Percentiles rank a stretch among this genome's conserved stretches.
Conservation (phyloP, 2,329 filamentous ascomycete species). For the Botrytis elliptica region DNA sequence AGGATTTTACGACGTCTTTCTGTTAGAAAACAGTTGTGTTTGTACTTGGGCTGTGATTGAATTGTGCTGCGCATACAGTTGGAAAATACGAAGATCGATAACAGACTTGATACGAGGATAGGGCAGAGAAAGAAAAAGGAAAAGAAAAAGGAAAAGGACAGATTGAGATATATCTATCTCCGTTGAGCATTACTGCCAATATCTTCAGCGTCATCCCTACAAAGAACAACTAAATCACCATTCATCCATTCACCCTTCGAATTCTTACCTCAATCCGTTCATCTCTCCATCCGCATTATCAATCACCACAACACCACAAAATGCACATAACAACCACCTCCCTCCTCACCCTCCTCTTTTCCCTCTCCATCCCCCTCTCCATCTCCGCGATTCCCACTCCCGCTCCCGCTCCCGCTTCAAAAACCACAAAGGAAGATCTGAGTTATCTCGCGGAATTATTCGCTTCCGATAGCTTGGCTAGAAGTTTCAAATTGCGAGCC, state of each 20-base stretch:
- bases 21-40: background rate
- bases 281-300: background rate
- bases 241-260: background rate
- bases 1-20: background rate
- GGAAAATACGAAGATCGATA: background rate
- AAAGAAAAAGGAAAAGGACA: background rate
- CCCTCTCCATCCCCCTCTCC: background rate
- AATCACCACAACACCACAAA: slow-evolving; percentile 27
- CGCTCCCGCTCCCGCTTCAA: background rate
- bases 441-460: slow-evolving; percentile 1
- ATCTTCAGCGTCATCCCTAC: background rate
- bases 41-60: background rate
- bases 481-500: background rate
- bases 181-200: background rate
- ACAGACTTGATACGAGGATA: background rate
- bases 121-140: background rate
- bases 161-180: background rate
- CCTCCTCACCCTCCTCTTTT: slow-evolving; percentile 7
- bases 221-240: background rate
- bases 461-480: background rate
- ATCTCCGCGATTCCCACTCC: background rate
- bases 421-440: slow-evolving; percentile 2
- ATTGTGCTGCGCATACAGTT: background rate
- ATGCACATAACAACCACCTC: slow-evolving; percentile 42
- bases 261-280: too few species aligned